Base-by-base conservation (phyloP, 768 basidiomycete species). In the Coprinellus aureogranulatus region DNA sequence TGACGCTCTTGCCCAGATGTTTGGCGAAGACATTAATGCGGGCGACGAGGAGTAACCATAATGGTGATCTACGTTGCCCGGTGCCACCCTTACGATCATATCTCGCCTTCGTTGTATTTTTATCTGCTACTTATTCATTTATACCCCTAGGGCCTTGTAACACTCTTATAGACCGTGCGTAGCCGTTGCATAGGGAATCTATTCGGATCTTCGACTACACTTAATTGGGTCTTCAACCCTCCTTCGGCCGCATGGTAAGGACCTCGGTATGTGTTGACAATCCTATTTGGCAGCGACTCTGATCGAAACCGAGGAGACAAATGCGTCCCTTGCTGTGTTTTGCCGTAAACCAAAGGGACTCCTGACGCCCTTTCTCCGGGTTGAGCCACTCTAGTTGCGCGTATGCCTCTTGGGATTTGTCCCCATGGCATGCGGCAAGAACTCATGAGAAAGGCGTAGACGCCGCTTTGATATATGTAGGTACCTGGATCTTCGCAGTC, bases 1-100 rank as follows among this genome's bases (percentile, higher is more conserved):
- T 41, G 87, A 90, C 64, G 77, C 82, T 28, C 75, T 92, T 55
- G 86, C 88, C 54, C 84, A 79, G 66, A 81, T 92, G 73, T 75
- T 89, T 68, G 86, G 84, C 2, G 80, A 81, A 61, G 75, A 77
- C 14, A 34, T 34, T 6, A 34, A 34, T 41, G 68, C 57, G 46
- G 62, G 51, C 12, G 49, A 52, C 20, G 50, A 52, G 34, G 50
- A 52, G 27, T 52, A 41, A 23, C 31, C 39, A 44, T 58, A n/a
- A n/a, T n/a, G n/a, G 26, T 57, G 22, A 23, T 40, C 30, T 60
- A 23, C 27, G 39, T 30, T 12, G 2, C 48, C 23, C 16, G 14
- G 18, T 27, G 45, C 11, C 37, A 34, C n/a, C 14, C 34, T 58
- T 52, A 12, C 9, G 11, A 9, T 40, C 25, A 39, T 42, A 25